A percentile compares a stretch with the other conserved stretches of the same genome.
phyloP scores from a whole-genome alignment of 2,329 filamentous ascomycete genomes.

The Leptographium galeiforme region DNA sequence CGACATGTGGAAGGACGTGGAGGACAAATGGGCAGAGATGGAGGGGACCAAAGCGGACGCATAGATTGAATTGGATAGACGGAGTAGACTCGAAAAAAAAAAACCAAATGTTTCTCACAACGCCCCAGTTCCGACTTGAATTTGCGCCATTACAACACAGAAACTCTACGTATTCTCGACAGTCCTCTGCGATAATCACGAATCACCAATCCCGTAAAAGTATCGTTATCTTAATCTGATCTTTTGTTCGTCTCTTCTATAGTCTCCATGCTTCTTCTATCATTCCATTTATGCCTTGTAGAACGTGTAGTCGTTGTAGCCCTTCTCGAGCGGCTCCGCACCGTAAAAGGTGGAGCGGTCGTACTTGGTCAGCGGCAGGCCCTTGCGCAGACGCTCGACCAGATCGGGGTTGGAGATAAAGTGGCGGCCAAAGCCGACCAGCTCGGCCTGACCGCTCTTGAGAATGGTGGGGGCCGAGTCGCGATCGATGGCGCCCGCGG shows the following conservation, averaged over 20 bases:
- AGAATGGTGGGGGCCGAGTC: conserved; percentile 15
- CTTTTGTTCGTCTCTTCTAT: neutral
- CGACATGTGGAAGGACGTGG: conserved; percentile 10
- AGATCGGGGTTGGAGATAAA: conserved; percentile 33
- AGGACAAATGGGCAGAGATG: conserved; percentile 1
- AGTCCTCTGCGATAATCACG: no score
- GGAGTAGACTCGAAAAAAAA: neutral
- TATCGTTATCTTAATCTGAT: no score
- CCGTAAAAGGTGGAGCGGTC: conserved; percentile 26
- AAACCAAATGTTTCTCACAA: no score
- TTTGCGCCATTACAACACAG: neutral
- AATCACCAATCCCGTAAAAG: no score
- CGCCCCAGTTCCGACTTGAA: neutral
- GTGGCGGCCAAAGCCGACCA: conserved; percentile 26
- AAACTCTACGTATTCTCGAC: no score
- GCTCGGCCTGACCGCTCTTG: conserved; percentile 12
- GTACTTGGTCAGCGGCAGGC: conserved; percentile 22
- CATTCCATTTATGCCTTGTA: conserved; percentile 3
- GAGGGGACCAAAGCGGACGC: neutral
- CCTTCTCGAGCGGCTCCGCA: conserved; percentile 19
- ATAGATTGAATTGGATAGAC: neutral
- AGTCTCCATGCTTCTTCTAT: neutral
- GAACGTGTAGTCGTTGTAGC: conserved; percentile 25
- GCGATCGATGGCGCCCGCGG: conserved; percentile 16
- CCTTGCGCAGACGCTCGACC: conserved; percentile 23